Evolutionary conservation across 805 yeast species (phyloP).

Genomic region (Metschnikowia baotianmanensis): DNA sequence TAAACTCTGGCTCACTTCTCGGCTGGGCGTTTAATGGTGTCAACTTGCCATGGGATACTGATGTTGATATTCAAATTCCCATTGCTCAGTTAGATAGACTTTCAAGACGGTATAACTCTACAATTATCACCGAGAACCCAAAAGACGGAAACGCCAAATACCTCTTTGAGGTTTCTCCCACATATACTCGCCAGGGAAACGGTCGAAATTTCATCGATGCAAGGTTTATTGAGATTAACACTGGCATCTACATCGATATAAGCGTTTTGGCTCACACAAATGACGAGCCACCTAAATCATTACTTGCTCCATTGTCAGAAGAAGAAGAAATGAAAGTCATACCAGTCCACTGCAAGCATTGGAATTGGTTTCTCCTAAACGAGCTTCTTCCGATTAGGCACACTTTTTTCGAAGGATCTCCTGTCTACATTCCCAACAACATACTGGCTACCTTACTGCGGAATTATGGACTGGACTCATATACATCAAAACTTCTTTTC

Average conservation of each 20-base stretch:
- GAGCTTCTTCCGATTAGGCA: constrained; percentile 37
- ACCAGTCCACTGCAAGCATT: constrained; percentile 37
- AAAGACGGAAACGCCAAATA: constrained; percentile 20
- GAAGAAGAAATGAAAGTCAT: constrained; percentile 12
- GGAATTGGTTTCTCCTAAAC: constrained; percentile 39
- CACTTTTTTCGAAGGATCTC: constrained; percentile 36
- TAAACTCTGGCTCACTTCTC: constrained; percentile 28
- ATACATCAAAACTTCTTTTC: constrained; percentile 27
- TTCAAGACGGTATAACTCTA: constrained; percentile 14
- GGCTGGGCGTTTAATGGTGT: constrained; percentile 23
- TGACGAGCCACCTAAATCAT: constrained; percentile 10
- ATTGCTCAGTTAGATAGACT: constrained; percentile 18
- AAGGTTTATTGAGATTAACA: constrained; percentile 30
- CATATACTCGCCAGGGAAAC: constrained; percentile 21
- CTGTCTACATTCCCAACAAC: constrained; percentile 35
- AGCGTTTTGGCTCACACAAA: constrained; percentile 16
- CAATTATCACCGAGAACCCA: constrained; percentile 19
- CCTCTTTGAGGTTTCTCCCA: constrained; percentile 22
- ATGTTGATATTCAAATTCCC: constrained; percentile 20
- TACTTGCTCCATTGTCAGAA: constrained; percentile 3
- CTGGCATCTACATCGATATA: constrained; percentile 33
- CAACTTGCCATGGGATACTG: constrained; percentile 23
- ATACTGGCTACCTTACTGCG: constrained; percentile 28
- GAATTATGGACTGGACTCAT: constrained; percentile 33
- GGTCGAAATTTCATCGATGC: constrained; percentile 23